phyloP scores from a whole-genome alignment of 1,139 yeast species.

The Candida sp. region DNA sequence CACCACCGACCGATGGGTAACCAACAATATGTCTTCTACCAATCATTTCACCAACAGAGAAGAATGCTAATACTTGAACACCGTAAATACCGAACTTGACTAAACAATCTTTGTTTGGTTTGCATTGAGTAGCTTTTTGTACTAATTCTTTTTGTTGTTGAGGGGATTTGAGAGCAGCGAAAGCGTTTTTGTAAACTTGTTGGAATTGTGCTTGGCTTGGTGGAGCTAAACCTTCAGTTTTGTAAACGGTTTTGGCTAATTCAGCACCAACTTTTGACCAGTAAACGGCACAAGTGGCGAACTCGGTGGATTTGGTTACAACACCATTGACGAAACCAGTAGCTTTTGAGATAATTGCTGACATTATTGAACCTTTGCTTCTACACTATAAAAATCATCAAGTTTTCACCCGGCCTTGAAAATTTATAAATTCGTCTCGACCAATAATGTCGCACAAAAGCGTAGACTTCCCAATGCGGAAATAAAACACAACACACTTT shows the following conservation, averaged over 20 bases:
- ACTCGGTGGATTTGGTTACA: slow-evolving; percentile 36
- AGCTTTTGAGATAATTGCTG: slow-evolving; percentile 48
- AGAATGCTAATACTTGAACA: slow-evolving; percentile 85
- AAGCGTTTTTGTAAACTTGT: slow-evolving; percentile 58
- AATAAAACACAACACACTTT: slow-evolving; percentile 2
- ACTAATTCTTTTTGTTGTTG: slow-evolving; percentile 47
- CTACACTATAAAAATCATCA: not conserved
- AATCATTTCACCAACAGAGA: slow-evolving; percentile 92
- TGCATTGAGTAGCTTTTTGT: slow-evolving; percentile 40
- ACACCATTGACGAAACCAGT: slow-evolving; percentile 37
- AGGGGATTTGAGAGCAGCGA: slow-evolving; percentile 36
- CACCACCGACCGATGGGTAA: slow-evolving; percentile 54
- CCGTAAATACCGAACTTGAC: slow-evolving; percentile 73
- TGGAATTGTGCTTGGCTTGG: slow-evolving; percentile 80
- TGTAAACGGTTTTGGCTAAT: slow-evolving; percentile 84
- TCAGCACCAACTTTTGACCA: slow-evolving; percentile 91
- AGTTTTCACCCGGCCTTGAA: slow-evolving; percentile 2
- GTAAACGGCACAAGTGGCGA: slow-evolving; percentile 58
- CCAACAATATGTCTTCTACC: slow-evolving; percentile 95
- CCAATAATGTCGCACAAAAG: slow-evolving; percentile 11
- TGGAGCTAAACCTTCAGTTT: slow-evolving; percentile 91
- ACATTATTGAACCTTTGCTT: slow-evolving; percentile 26
- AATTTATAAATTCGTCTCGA: slow-evolving; percentile 5
- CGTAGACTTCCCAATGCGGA: slow-evolving; percentile 21
- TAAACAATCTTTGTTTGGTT: slow-evolving; percentile 54